Evolutionary conservation across 192 early-diverging fungal species (phyloP).

Genomic region (Backusella australiensis): DNA sequence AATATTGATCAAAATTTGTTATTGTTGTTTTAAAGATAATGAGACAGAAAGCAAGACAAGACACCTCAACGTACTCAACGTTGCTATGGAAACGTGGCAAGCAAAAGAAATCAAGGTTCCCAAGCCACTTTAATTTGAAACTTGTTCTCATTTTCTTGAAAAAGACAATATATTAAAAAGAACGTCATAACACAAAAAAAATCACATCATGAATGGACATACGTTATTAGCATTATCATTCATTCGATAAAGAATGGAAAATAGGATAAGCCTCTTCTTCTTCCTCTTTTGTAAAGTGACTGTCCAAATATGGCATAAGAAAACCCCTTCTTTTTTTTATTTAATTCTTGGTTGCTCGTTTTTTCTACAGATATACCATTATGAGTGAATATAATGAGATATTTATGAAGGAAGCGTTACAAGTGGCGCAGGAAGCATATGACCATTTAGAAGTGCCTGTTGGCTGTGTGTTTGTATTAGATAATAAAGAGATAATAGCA

Average conservation of each 20-base stretch:
- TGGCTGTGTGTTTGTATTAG: constrained; percentile 88
- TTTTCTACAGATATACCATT: not conserved
- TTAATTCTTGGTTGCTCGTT: not conserved
- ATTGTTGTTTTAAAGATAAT: not conserved
- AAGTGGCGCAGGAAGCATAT: constrained; percentile 80
- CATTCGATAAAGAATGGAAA: not conserved
- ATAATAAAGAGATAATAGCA: constrained; percentile 63
- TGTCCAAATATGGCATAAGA: not conserved
- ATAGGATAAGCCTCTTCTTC: not conserved
- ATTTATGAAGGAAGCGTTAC: constrained; percentile 30
- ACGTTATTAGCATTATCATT: not conserved
- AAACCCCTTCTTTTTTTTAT: not conserved
- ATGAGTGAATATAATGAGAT: constrained; percentile 25
- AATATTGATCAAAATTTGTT: too few species aligned
- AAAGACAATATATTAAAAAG: not conserved
- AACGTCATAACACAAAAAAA: not conserved
- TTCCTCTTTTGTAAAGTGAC: not conserved
- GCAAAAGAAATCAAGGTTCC: not conserved
- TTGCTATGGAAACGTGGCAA: not conserved
- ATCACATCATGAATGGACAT: not conserved
- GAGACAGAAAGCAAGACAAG: not conserved
- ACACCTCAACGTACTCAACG: not conserved
- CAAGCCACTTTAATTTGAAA: not conserved
- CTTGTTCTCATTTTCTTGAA: too few species aligned
- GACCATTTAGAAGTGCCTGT: constrained; percentile 88